These are phyloP conservation scores for Lasiosphaeria ovina DNA, from an alignment of 495 filamentous ascomycete species.

Conservation along the genomic window DNA sequence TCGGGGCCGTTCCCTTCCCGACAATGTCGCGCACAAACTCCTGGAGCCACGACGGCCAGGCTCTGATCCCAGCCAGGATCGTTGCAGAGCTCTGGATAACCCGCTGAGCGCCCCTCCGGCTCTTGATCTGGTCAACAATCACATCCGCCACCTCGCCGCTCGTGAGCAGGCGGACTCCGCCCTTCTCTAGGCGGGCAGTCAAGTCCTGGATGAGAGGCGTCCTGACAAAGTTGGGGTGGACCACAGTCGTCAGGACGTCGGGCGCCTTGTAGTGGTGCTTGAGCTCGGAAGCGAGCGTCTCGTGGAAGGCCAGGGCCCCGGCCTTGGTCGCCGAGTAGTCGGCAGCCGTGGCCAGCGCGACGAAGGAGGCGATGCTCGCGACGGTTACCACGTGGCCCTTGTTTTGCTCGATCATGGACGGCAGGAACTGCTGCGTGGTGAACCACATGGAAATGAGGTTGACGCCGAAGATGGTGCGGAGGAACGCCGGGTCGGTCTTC, in stretches of 20 bases:
- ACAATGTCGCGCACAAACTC: constrained; percentile 26
- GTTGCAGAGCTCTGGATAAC: constrained; percentile 42
- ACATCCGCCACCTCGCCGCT: constrained; percentile 60
- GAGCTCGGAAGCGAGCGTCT: constrained; percentile 61
- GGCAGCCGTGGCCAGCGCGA: constrained; percentile 57
- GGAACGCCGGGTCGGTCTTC: constrained; percentile 46
- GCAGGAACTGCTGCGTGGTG: constrained; percentile 62
- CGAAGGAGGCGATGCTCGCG: constrained; percentile 55
- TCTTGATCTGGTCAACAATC: constrained; percentile 53
- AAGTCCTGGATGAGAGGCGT: constrained; percentile 55
- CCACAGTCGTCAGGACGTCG: constrained; percentile 58
- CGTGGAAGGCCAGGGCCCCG: constrained; percentile 63
- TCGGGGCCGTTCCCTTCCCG: background rate
- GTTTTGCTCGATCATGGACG: constrained; percentile 56
- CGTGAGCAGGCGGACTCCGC: constrained; percentile 47
- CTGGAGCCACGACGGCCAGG: constrained; percentile 41
- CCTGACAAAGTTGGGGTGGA: constrained; percentile 59
- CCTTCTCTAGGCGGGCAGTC: constrained; percentile 44
- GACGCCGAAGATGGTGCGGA: constrained; percentile 62
- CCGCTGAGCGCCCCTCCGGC: constrained; percentile 53
- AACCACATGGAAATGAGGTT: constrained; percentile 66
- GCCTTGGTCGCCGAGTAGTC: constrained; percentile 66
- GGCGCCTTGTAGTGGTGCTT: constrained; percentile 57
- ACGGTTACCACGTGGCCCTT: constrained; percentile 72
- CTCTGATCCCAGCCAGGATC: constrained; percentile 30